These are phyloP conservation scores for Cytospora mali DNA, from an alignment of 2,329 filamentous ascomycete species.

Conservation along the genomic window DNA sequence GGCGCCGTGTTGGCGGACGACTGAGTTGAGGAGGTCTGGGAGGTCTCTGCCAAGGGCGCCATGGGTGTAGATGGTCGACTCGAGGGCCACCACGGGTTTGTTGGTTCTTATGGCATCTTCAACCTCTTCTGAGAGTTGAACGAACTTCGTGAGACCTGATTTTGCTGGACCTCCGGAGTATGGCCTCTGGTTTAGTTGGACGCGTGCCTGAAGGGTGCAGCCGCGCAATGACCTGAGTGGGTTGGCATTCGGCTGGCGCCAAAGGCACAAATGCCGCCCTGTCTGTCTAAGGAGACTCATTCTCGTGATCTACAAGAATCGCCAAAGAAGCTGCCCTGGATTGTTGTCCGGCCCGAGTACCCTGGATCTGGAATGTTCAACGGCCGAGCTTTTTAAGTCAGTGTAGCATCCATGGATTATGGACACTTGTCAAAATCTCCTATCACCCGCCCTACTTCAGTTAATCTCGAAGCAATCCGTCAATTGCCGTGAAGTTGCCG, in stretches of 20 bases:
- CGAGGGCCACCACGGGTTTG: conserved; percentile 86
- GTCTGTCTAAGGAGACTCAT: conserved; percentile 17
- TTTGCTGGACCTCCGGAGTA: not conserved
- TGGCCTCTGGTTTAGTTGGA: not conserved
- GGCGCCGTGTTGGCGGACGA: conserved; percentile 79
- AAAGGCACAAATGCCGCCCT: not conserved
- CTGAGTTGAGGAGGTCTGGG: conserved; percentile 66
- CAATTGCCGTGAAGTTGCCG: conserved; percentile 1
- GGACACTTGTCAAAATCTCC: not conserved
- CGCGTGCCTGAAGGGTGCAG: not conserved
- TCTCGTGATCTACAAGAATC: not conserved
- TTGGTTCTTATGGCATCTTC: conserved; percentile 71
- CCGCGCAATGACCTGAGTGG: not conserved
- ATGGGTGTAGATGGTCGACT: conserved; percentile 97
- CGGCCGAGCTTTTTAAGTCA: not conserved
- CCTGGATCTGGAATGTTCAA: not conserved
- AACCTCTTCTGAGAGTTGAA: conserved; percentile 82
- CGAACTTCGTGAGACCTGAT: conserved; percentile 47
- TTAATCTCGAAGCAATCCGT: not conserved
- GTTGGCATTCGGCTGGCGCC: not conserved
- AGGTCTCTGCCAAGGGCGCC: conserved; percentile 75
- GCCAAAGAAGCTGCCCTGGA: conserved; percentile 1
- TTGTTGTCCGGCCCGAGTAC: not conserved
- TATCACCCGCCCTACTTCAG: not conserved
- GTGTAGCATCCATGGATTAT: not conserved